Evolutionary conservation across 2,329 filamentous ascomycete species (phyloP).

Genomic region (Fusarium clavum): DNA sequence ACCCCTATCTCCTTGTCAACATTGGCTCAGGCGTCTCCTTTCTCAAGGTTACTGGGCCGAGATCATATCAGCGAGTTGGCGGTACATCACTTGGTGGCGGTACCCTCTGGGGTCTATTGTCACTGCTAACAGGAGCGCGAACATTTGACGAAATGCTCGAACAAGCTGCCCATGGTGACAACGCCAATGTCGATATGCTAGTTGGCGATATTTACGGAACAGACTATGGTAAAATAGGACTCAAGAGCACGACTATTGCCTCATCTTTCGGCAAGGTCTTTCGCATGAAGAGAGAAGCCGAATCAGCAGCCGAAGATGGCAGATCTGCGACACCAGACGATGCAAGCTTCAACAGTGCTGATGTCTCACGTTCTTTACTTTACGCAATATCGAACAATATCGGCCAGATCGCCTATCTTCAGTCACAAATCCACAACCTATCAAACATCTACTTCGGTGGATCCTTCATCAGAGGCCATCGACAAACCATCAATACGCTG

Average conservation of each 20-base stretch:
- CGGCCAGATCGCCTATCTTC: conserved; percentile 96
- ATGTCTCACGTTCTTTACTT: conserved; percentile 89
- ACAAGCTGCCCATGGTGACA: conserved; percentile 91
- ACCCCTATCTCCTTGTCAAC: conserved; percentile 97
- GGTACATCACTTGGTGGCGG: conserved; percentile 95
- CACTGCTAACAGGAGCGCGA: conserved; percentile 88
- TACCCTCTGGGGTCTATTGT: conserved; percentile 96
- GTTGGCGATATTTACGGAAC: conserved; percentile 98
- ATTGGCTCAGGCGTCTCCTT: conserved; percentile 97
- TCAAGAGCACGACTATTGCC: conserved; percentile 95
- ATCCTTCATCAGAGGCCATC: conserved; percentile 94
- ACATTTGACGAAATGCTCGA: conserved; percentile 98
- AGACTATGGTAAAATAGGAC: conserved; percentile 94
- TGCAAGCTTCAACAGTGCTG: conserved; percentile 75
- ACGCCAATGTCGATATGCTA: conserved; percentile 92
- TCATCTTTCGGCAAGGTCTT: conserved; percentile 98
- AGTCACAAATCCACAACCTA: conserved; percentile 92
- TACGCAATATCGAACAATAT: conserved; percentile 99
- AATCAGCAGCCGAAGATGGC: conserved; percentile 80
- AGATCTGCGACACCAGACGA: conserved; percentile 63
- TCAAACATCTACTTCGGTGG: conserved; percentile 98
- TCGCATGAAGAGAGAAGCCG: conserved; percentile 87
- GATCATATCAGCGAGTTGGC: conserved; percentile 88
- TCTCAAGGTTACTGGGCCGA: conserved; percentile 93
- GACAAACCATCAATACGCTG: conserved; percentile 97